Percentiles rank a stretch among this genome's conserved stretches.
Evolutionary conservation across 768 basidiomycete genomes (phyloP).

Genomic region (Lyophyllum atratum): DNA sequence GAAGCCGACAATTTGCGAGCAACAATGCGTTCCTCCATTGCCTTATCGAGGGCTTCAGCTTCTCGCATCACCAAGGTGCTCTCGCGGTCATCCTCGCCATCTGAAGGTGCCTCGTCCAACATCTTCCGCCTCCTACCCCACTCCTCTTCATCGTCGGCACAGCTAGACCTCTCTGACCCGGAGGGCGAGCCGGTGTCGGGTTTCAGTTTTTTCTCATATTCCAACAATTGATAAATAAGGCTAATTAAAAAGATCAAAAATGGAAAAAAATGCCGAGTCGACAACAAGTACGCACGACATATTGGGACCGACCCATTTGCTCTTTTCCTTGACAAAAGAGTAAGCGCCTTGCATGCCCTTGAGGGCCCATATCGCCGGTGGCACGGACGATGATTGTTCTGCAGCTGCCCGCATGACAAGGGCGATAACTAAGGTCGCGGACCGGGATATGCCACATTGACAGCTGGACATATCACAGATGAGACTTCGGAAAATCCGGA

Average conservation of each 20-base stretch:
- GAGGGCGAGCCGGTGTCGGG: conserved; percentile 49
- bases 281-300: conserved; percentile 74
- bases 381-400: conserved; percentile 61
- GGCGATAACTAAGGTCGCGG: conserved; percentile 87
- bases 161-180: conserved; percentile 55
- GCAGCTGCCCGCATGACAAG: conserved; percentile 93
- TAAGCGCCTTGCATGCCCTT: conserved; percentile 92
- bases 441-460: conserved; percentile 92
- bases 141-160: conserved; percentile 73
- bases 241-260: conserved; percentile 39
- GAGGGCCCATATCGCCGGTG: conserved; percentile 75
- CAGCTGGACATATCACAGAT: conserved; percentile 53
- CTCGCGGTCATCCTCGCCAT: conserved; percentile 56
- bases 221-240: conserved; percentile 90
- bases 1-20: conserved; percentile 73
- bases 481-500: conserved; percentile 19
- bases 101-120: conserved; percentile 56
- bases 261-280: conserved; percentile 15
- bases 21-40: conserved; percentile 82
- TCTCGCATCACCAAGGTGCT: conserved; percentile 66
- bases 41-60: conserved; percentile 81
- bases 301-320: conserved; percentile 86
- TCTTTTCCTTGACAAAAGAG: conserved; percentile 86
- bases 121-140: conserved; percentile 72
- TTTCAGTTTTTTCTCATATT: conserved; percentile 80